Base-by-base conservation (phyloP, 148 eudicot species). In the Rhododendron kiyosumense region DNA sequence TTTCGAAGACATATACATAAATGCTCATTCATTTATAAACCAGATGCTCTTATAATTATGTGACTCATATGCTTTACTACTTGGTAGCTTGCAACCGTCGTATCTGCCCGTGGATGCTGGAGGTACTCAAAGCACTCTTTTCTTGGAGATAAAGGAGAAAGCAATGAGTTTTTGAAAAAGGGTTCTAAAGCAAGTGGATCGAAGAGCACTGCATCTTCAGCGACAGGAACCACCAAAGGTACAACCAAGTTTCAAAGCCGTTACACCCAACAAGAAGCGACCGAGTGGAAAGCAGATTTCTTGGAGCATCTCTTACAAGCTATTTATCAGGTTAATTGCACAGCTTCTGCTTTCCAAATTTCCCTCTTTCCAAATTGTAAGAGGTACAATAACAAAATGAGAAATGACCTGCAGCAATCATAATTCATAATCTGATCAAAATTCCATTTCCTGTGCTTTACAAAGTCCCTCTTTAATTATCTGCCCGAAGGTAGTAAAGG, bases 71-170 rank as follows among this genome's bases (percentile, higher is more conserved):
- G 38, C 48, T 78, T 13, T 75, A 14, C 43, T 28, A 45, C 18
- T 9, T 88, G 88, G 76, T 85, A 96, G 98, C 84, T 95, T 82
- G 99, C 90, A 2, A 91, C 92, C 30, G 26, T 90, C 71, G 83
- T 93, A 71, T 96, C 99, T 45, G 94, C 92, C 32, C 96, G 86
- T 85, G 97, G 94, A 81, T 96, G 98, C 89, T 90, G 90, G 88
- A 87, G 43, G 84, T 79, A 91, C 49, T 86, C 90, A 24, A 81
- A 85, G 46, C 89, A 87, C 76, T 61, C 67, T 85, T 69, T 85
- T 24, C 38, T 77, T 83, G 85, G 51, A 74, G 84, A 59, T 79
- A 67, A 67, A 26, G 91, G 45, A 51, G 92, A 88, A 85, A 89
- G 85, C 24, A 86, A 89, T 69, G 89, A 73, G 22, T 84, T 92